phyloP scores from a whole-genome alignment of 495 filamentous ascomycete species.

The Aspergillus baeticus region DNA sequence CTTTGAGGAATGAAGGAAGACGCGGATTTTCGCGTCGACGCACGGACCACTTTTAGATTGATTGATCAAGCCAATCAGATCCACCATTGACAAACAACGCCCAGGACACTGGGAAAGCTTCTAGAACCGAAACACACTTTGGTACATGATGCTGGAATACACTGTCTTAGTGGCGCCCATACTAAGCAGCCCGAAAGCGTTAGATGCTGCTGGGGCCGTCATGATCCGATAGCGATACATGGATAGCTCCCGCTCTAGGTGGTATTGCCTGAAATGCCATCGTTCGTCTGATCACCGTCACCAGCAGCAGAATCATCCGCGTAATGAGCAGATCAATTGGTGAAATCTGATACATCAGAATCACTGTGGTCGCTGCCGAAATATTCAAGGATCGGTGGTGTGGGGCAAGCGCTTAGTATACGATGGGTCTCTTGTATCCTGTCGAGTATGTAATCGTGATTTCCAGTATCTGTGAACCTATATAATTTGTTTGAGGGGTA shows the following conservation, averaged over 20 bases:
- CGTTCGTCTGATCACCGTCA: no score
- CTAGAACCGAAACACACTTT: no score
- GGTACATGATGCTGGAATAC: no score
- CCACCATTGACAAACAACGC: background rate
- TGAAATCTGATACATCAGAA: background rate
- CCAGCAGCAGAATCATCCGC: no score
- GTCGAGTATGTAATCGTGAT: background rate
- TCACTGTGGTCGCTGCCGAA: no score
- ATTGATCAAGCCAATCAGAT: conserved; percentile 4
- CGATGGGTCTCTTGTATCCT: background rate
- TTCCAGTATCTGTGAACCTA: background rate
- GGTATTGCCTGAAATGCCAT: no score
- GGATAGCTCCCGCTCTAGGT: no score
- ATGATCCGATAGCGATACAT: no score
- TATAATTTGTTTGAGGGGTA: background rate
- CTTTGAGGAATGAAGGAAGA: conserved; percentile 1
- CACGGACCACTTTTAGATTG: conserved; percentile 40
- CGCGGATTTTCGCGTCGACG: conserved; percentile 32
- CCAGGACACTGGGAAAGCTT: background rate
- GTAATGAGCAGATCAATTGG: no score
- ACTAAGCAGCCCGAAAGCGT: no score
- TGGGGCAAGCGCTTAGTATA: background rate
- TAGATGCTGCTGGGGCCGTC: no score
- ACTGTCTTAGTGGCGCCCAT: no score
- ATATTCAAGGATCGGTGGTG: background rate